Evolutionary conservation across 768 basidiomycete species (phyloP), one percentile per base, ranked within the genome.

Genomic region (Trametes sanguinea): DNA sequence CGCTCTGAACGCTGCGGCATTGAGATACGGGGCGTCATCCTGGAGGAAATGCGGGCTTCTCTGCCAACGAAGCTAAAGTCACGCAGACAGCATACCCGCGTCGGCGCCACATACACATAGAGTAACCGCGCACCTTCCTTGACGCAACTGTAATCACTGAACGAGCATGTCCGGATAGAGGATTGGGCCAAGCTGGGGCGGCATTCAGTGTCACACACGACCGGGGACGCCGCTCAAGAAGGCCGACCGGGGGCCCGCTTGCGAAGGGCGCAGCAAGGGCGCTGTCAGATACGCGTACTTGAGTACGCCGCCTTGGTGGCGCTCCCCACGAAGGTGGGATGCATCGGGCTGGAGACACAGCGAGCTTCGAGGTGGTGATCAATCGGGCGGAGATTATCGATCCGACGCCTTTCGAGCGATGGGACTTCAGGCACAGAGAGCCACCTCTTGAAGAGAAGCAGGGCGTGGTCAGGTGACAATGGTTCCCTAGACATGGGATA

Each of bases 201-300:
- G 30, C 11, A 27, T n/a, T 37, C 47, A 3, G 57, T 42, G 54
- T 22, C 22, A 22, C 22, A 22, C 54, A 40, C 16, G 29, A 29
- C 13, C 29, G 22, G 47, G 56, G 39, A 42, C 37, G 27, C 47
- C 4, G 17, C 48, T 33, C 7, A 27, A 14, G n/a, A 33, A 30
- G 14, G 37, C 22, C 22, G 37, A 6, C 5, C 47, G 46, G 46
- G 22, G 5, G 33, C 22, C 22, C 27, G 27, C 44, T 7, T 22
- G 37, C 27, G 46, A 47, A 30, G 37, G 40, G 13, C 42, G 27
- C 27, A 4, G 50, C 7, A 47, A 17, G 17, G 42, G 42, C 29
- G 57, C 50, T 44, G 57, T 59, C 57, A 59, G 10, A 33, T 59
- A 59, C 50, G 57, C 57, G 42, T 59, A 59, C 51, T 59, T 35